A percentile compares a stretch with the other conserved stretches of the same genome.
These are phyloP conservation scores for Neurospora sp. DNA, from an alignment of 495 filamentous ascomycete genomes.

Conservation along the genomic window DNA sequence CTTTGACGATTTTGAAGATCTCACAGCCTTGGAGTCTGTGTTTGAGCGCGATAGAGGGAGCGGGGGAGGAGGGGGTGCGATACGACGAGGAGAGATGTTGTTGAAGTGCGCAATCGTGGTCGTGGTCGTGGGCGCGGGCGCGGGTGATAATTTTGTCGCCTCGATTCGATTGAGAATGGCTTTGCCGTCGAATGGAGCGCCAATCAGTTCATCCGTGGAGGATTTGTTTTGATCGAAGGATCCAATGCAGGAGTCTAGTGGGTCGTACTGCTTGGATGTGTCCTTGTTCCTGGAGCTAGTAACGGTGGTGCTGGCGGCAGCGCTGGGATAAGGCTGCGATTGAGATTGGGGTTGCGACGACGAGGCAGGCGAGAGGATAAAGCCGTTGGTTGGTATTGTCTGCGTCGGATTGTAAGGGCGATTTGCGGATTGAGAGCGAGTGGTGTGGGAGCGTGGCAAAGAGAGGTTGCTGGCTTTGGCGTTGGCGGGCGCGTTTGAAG, in stretches of 20 bases:
- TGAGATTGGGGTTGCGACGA: conserved; percentile 4
- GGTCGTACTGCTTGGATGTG: background rate
- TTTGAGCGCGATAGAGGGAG: conserved; percentile 47
- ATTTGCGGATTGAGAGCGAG: conserved; percentile 17
- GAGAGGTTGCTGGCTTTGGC: conserved; percentile 9
- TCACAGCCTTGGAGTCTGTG: conserved; percentile 46
- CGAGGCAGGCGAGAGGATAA: conserved; percentile 10
- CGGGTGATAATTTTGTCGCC: conserved; percentile 37
- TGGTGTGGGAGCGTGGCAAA: conserved; percentile 29
- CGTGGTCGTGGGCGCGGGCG: conserved; percentile 16
- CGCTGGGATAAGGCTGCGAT: conserved; percentile 4
- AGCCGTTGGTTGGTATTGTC: conserved; percentile 23
- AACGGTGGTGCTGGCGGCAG: conserved; percentile 1
- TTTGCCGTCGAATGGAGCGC: conserved; percentile 57
- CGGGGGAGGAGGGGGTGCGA: conserved; percentile 39
- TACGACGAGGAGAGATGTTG: conserved; percentile 22
- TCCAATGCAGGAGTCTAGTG: conserved; percentile 1
- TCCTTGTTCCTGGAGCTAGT: background rate
- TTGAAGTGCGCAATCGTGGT: background rate
- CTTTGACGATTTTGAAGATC: conserved; percentile 14
- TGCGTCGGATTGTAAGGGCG: conserved; percentile 26
- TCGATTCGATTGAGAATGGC: conserved; percentile 62
- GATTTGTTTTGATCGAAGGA: background rate
- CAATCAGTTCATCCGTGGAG: conserved; percentile 55
- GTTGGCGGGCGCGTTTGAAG: conserved; percentile 30